Percentiles rank a stretch among this genome's conserved stretches.
Conservation (phyloP, 2,329 filamentous ascomycete species). For the Epichloe amarillans region DNA sequence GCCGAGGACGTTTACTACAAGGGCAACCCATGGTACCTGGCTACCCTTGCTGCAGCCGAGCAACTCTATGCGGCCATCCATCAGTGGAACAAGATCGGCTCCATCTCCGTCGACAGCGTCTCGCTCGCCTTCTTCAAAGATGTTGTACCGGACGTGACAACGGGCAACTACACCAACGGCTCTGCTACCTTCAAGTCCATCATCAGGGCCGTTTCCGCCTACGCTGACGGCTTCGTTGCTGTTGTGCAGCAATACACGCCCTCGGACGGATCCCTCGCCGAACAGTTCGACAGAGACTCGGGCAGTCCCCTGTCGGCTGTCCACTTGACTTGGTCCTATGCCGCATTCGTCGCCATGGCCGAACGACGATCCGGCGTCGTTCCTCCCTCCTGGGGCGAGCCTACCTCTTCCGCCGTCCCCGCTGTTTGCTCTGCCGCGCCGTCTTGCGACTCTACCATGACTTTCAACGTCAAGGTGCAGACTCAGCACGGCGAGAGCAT, state of each 20-base stretch:
- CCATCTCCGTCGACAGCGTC: constrained; percentile 47
- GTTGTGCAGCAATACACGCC: constrained; percentile 49
- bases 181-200: constrained; percentile 39
- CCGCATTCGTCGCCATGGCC: constrained; percentile 47
- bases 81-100: constrained; percentile 52
- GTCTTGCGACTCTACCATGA: constrained; percentile 13
- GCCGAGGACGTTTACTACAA: constrained; percentile 61
- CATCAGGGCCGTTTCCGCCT: constrained; percentile 40
- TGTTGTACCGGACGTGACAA: constrained; percentile 40
- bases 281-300: constrained; percentile 45
- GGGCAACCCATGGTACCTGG: constrained; percentile 73
- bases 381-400: constrained; percentile 38
- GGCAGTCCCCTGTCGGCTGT: constrained; percentile 44
- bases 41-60: constrained; percentile 65
- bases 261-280: constrained; percentile 46
- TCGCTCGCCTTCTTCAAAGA: constrained; percentile 63
- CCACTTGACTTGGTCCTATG: constrained; percentile 62
- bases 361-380: constrained; percentile 39
- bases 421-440: constrained; percentile 10
- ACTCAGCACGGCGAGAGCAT: constrained; percentile 9
- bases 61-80: constrained; percentile 66
- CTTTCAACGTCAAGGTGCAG: constrained; percentile 9
- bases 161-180: constrained; percentile 46
- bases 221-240: constrained; percentile 46
- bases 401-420: constrained; percentile 9